Evolutionary conservation across 257 asterid genomes (phyloP), one percentile per base, ranked within the genome.

Genomic region (Ballota nigra): DNA sequence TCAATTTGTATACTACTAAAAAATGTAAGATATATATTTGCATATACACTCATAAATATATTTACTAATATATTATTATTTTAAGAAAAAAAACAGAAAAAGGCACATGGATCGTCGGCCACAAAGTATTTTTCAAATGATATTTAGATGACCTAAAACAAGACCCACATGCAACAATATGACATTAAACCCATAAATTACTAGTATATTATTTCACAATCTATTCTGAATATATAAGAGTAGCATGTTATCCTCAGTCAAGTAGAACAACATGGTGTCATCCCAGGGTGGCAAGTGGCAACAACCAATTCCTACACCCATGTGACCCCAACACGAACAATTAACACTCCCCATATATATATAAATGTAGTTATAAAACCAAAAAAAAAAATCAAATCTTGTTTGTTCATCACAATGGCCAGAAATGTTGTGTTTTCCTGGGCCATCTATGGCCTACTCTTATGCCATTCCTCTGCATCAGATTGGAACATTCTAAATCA

Each of bases 401-500:
- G 55, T 64, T 22, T 31, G 1, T 47, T 4, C 70, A 20, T 20
- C 38, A 31, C 24, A 69, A 86, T 86, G 88, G 80, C 84, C 65
- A 85, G 18, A 72, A 77, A 43, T 33, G 31, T 51, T 47, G 74
- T 33, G 5, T 22, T 81, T 62, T 67, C 73, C 80, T 73, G 81
- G 16, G 61, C 66, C 75, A 62, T 69, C 77, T 33, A 6, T 51
- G 31, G 33, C 4, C 31, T 77, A 13, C 70, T 85, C 64, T 23
- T 78, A 4, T 77, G 80, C 75, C 52, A 69, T 45, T 78, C 84
- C 41, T 22, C 77, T 15, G 87, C 91, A 65, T 84, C 88, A 63
- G 88, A 87, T 20, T 87, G 96, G 91, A 87, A 80, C 89, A 87
- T 91, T n/a, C 28, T 91, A 81, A 81, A 80, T 15, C 84, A 81